Conservation (phyloP, 805 yeast species). For the Saccharomycopsis microspora region DNA sequence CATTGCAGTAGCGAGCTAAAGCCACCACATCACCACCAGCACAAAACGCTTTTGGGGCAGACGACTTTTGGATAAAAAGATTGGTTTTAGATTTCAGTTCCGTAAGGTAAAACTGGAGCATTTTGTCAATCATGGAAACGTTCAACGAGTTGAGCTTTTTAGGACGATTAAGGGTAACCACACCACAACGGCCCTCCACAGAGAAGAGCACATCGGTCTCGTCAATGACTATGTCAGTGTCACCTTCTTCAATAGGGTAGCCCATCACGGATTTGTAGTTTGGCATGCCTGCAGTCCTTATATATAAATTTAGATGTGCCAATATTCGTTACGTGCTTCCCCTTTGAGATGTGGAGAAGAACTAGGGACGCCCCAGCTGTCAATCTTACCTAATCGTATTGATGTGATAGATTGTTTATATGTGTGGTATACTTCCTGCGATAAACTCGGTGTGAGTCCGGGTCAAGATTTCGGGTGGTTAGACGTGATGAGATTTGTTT, state of each 20-base stretch:
- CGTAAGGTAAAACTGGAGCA: conserved; percentile 21
- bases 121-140: conserved; percentile 16
- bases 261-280: too few species aligned
- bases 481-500: too few species aligned
- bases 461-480: too few species aligned
- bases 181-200: conserved; percentile 27
- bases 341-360: too few species aligned
- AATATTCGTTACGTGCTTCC: too few species aligned
- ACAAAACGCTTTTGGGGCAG: conserved; percentile 42
- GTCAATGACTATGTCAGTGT: conserved; percentile 1
- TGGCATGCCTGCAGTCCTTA: too few species aligned
- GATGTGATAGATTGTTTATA: too few species aligned
- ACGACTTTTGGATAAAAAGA: conserved; percentile 16
- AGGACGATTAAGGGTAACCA: conserved; percentile 13
- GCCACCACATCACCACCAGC: conserved; percentile 80
- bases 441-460: too few species aligned
- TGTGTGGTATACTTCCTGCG: too few species aligned
- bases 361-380: too few species aligned
- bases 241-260: neutral
- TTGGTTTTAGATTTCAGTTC: conserved; percentile 19
- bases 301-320: too few species aligned
- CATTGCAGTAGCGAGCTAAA: conserved; percentile 42
- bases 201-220: conserved; percentile 27
- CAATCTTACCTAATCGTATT: too few species aligned
- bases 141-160: conserved; percentile 15